A percentile compares a stretch with the other conserved stretches of the same genome.
Conservation (phyloP, 306 rosid species). For the Fragaria ananassa region DNA sequence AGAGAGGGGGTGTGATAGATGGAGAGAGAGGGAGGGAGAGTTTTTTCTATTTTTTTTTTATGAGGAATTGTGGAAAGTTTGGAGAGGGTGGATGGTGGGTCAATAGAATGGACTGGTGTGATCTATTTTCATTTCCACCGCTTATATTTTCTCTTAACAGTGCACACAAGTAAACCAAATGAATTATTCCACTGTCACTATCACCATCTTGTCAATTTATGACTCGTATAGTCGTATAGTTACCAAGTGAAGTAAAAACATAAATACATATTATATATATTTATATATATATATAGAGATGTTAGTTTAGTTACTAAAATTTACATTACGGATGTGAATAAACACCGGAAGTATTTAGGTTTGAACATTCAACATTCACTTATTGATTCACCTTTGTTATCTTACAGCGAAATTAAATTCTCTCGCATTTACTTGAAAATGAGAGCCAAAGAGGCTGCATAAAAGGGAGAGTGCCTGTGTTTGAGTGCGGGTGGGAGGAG, state of each 20-base stretch:
- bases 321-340: background rate
- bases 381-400: background rate
- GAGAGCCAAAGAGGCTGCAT: background rate
- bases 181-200: background rate
- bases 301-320: background rate
- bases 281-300: too few species aligned
- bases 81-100: slow-evolving; percentile 50
- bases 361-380: background rate
- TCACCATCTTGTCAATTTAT: background rate
- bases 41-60: background rate
- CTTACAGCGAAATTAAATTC: background rate
- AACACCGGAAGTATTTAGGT: background rate
- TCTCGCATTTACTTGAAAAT: background rate
- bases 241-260: background rate
- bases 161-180: slow-evolving; percentile 13
- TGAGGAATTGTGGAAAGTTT: slow-evolving; percentile 27
- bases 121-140: background rate
- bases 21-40: background rate
- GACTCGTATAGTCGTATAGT: background rate
- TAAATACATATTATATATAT: background rate
- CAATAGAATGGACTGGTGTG: slow-evolving; percentile 26
- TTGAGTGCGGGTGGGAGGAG: slow-evolving; percentile 4
- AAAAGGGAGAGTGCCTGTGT: background rate
- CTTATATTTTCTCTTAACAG: background rate
- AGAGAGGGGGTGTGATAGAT: background rate